Conservation (phyloP, 495 filamentous ascomycete genomes). For the Trichocladium antarcticum region DNA sequence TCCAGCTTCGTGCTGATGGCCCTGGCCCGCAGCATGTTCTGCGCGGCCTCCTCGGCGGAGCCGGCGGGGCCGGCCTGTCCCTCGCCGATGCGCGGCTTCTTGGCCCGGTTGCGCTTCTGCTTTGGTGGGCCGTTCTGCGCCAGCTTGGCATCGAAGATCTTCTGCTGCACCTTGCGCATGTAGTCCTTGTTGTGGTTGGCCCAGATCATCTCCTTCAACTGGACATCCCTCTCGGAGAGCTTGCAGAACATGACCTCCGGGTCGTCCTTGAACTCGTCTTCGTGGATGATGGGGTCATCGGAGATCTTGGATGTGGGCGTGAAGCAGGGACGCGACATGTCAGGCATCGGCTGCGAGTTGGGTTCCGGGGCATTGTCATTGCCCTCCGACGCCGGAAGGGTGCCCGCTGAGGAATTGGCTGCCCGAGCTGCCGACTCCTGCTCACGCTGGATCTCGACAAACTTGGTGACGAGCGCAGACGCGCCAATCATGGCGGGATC, state of each 20-base stretch:
- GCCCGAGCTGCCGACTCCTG: slow-evolving; percentile 11
- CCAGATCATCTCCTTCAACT: slow-evolving; percentile 82
- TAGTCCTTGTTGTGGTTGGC: slow-evolving; percentile 87
- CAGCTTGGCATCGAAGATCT: slow-evolving; percentile 55
- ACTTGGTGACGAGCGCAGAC: slow-evolving; percentile 26
- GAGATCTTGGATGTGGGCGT: slow-evolving; percentile 13
- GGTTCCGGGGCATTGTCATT: neutral
- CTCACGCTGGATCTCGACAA: slow-evolving; percentile 17
- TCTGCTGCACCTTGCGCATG: slow-evolving; percentile 69
- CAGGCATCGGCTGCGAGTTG: neutral
- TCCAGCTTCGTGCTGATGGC: slow-evolving; percentile 75
- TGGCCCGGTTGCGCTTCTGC: slow-evolving; percentile 38
- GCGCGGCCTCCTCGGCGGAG: slow-evolving; percentile 61
- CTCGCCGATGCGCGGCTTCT: slow-evolving; percentile 47
- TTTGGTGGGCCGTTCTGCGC: slow-evolving; percentile 43
- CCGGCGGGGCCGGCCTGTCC: slow-evolving; percentile 44
- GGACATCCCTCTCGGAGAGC: slow-evolving; percentile 56
- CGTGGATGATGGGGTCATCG: slow-evolving; percentile 50
- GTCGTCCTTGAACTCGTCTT: slow-evolving; percentile 73
- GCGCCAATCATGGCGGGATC: slow-evolving; percentile 37
- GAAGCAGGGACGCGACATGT: neutral
- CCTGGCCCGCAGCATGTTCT: slow-evolving; percentile 59
- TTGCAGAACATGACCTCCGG: slow-evolving; percentile 71
- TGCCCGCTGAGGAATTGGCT: neutral
- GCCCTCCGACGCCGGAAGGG: neutral